These are phyloP conservation scores for Pyrenopolyporus hunteri DNA, from an alignment of 495 filamentous ascomycete genomes.

Conservation along the genomic window DNA sequence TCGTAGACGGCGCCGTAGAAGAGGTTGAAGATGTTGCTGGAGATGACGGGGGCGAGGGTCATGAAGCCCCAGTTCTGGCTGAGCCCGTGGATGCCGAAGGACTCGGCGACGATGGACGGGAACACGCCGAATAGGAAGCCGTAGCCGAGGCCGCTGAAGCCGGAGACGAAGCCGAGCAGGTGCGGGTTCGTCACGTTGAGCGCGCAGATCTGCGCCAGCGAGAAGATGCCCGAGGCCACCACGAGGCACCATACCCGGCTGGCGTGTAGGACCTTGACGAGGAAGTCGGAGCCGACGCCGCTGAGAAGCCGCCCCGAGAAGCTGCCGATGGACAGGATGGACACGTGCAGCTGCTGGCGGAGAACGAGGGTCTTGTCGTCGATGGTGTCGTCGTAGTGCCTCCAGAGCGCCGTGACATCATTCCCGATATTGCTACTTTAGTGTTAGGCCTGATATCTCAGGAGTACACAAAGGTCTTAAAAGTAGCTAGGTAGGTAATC, in stretches of 20 bases:
- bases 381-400: conserved; percentile 76
- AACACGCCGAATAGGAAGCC: conserved; percentile 95
- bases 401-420: conserved; percentile 79
- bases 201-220: conserved; percentile 78
- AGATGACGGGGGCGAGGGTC: conserved; percentile 84
- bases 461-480: not conserved
- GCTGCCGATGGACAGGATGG: conserved; percentile 83
- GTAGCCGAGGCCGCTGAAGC: conserved; percentile 86
- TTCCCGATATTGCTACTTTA: conserved; percentile 87
- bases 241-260: conserved; percentile 91
- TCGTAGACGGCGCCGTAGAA: conserved; percentile 86
- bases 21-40: conserved; percentile 89
- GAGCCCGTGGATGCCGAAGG: conserved; percentile 88
- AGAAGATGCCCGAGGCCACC: conserved; percentile 77
- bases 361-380: conserved; percentile 76
- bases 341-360: conserved; percentile 90
- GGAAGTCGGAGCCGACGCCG: conserved; percentile 86
- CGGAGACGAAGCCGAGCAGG: conserved; percentile 76
- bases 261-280: conserved; percentile 78
- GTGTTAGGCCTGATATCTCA: conserved; percentile 45
- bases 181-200: conserved; percentile 81
- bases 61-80: conserved; percentile 94
- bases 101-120: conserved; percentile 88
- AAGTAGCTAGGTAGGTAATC: too few relatives aligned
- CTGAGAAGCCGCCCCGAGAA: conserved; percentile 81